Conservation (phyloP, 306 rosid genomes). For the Cucurbita pepo region DNA sequence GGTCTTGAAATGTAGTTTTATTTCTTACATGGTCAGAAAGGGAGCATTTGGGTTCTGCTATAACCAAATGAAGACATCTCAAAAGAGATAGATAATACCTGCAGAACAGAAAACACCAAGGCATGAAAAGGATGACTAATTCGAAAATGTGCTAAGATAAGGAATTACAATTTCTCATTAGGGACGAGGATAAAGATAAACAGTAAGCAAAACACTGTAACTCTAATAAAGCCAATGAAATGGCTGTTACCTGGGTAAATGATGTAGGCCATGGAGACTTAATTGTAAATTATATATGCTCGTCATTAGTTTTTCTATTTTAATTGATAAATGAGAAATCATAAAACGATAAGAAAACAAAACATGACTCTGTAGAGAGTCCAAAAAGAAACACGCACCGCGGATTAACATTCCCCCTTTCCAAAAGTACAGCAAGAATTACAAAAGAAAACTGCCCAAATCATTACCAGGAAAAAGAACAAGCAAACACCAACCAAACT, state of each 20-base stretch:
- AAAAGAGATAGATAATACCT: conserved; percentile 79
- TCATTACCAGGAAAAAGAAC: neutral
- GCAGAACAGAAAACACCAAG: conserved; percentile 18
- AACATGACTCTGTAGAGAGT: neutral
- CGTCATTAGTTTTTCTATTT: neutral
- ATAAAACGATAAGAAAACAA: neutral
- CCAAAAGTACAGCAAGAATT: neutral
- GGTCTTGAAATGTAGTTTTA: neutral
- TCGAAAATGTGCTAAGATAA: neutral
- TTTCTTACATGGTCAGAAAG: conserved; percentile 78
- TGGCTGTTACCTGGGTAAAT: neutral
- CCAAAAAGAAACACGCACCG: neutral
- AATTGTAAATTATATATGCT: neutral
- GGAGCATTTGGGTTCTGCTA: conserved; percentile 47
- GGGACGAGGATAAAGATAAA: neutral
- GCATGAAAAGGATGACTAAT: conserved; percentile 6
- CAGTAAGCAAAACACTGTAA: neutral
- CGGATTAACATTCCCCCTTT: neutral
- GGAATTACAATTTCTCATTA: neutral
- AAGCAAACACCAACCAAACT: neutral
- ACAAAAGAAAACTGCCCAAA: neutral
- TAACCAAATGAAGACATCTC: conserved; percentile 60
- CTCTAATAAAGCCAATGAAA: neutral
- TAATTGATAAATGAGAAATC: neutral
- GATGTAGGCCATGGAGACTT: neutral